phyloP scores from a whole-genome alignment of 768 basidiomycete species.

The Naganishia vishniacii region DNA sequence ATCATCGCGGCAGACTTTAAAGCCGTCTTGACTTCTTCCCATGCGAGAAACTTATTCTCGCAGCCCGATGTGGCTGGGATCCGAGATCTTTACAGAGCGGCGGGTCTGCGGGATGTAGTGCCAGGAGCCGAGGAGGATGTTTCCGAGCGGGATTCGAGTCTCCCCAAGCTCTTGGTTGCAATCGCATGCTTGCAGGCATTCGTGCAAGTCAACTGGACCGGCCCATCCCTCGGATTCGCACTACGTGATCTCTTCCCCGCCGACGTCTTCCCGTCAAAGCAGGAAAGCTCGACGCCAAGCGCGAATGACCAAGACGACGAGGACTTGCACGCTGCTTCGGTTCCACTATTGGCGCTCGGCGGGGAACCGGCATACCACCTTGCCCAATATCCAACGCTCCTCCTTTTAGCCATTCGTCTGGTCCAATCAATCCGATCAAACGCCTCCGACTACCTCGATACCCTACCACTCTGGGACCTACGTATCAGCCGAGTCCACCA shows the following conservation, averaged over 20 bases:
- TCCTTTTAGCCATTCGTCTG: conserved; percentile 69
- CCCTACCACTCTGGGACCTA: conserved; percentile 76
- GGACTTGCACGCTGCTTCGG: conserved; percentile 60
- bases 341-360: conserved; percentile 69
- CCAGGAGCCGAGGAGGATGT: background rate
- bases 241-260: conserved; percentile 43
- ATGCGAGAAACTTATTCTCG: conserved; percentile 49
- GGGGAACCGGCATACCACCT: conserved; percentile 98
- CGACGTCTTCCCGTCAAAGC: background rate
- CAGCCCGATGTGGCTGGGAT: conserved; percentile 42
- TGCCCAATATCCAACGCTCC: conserved; percentile 60
- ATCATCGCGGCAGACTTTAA: conserved; percentile 49
- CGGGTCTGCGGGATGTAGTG: conserved; percentile 13
- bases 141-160: conserved; percentile 50
- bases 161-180: conserved; percentile 60
- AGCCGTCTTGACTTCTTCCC: conserved; percentile 49
- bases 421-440: conserved; percentile 51
- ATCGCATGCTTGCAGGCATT: conserved; percentile 82
- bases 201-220: conserved; percentile 93
- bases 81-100: conserved; percentile 39
- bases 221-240: conserved; percentile 68
- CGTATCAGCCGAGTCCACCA: conserved; percentile 63
- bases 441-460: conserved; percentile 48
- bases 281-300: background rate
- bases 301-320: conserved; percentile 48